A percentile compares a stretch with the other conserved stretches of the same genome.
These are phyloP conservation scores for Isabelozyma rhagii DNA, from an alignment of 805 yeast genomes.

Conservation along the genomic window DNA sequence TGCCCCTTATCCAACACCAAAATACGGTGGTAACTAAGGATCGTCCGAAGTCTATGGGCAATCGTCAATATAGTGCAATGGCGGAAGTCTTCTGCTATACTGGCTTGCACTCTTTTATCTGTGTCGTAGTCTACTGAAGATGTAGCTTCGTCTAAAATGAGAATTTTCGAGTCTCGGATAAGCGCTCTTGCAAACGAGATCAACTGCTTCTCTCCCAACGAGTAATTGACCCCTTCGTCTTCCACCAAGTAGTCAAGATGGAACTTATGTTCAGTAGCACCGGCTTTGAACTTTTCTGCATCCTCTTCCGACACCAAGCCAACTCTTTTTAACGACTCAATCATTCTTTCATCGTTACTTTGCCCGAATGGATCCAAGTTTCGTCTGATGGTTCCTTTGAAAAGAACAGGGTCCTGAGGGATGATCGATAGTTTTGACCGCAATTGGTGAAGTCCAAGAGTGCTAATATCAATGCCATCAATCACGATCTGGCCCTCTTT, in stretches of 20 bases:
- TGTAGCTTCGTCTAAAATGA: conserved; percentile 39
- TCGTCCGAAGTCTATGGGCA: conserved; percentile 38
- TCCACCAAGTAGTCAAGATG: conserved; percentile 36
- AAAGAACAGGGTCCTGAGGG: conserved; percentile 16
- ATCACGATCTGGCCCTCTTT: conserved; percentile 8
- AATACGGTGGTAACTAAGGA: conserved; percentile 32
- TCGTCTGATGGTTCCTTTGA: conserved; percentile 10
- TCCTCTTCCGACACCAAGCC: conserved; percentile 9
- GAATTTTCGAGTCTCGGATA: conserved; percentile 33
- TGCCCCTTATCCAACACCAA: conserved; percentile 33
- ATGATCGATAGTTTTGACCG: conserved; percentile 11
- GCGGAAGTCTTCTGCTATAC: conserved; percentile 28
- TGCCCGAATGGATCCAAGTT: conserved; percentile 14
- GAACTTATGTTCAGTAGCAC: conserved; percentile 30
- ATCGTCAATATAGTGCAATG: conserved; percentile 36
- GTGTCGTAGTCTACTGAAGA: conserved; percentile 39
- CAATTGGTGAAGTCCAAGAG: conserved; percentile 8
- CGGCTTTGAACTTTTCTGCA: conserved; percentile 8
- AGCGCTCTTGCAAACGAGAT: conserved; percentile 37
- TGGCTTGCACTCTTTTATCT: conserved; percentile 32
- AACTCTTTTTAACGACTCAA: conserved; percentile 9
- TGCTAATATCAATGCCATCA: conserved; percentile 10
- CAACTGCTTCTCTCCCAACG: conserved; percentile 38
- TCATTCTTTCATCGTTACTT: conserved; percentile 8
- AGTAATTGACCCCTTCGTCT: conserved; percentile 34